Base-by-base conservation (phyloP, 2,329 filamentous ascomycete genomes). In the Chaetomiaceae sp. region DNA sequence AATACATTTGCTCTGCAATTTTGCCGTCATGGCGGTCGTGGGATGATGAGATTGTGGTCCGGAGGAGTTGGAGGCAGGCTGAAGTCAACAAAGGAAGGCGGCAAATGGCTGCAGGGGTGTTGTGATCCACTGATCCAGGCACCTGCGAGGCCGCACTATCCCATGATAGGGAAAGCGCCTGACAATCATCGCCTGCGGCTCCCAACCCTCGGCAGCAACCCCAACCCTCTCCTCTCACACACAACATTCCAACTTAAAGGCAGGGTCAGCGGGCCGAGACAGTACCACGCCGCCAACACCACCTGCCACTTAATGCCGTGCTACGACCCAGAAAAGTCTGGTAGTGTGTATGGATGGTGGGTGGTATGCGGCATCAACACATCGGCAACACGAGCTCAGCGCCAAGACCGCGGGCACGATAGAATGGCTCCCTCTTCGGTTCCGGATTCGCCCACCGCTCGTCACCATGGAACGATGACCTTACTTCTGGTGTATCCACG, bases 231-330 rank as follows among this genome's bases (percentile, higher is more conserved):
- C 30, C 10, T 7, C 5, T 12, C 8, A 10, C 8, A 19, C 35
- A 19, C n/a, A n/a, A n/a, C n/a, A n/a, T n/a, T n/a, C n/a, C n/a
- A n/a, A n/a, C n/a, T 38, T 13, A 16, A 35, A 41, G 39, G 12
- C 9, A 23, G 41, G n/a, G 23, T 47, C 43, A 51, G 27, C 14
- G 44, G 49, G 30, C 38, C 43, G 33, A 34, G 44, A 47, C 33
- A 13, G 49, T 51, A 33, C 35, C 25, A 47, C 49, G 17, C 25
- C 23, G 3, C 23, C 35, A 20, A 12, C 44, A 39, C 31, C 42
- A 43, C 30, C 35, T 37, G 34, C 34, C 23, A 31, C n/a, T 30
- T 1, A 20, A 49, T 31, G 40, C 19, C 4, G n/a, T 44, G 23
- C 8, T 31, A 13, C 8, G 23, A 13, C 38, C 34, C n/a, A n/a